Conservation (phyloP, 1,139 yeast genomes). For the Taphrina confusa region DNA sequence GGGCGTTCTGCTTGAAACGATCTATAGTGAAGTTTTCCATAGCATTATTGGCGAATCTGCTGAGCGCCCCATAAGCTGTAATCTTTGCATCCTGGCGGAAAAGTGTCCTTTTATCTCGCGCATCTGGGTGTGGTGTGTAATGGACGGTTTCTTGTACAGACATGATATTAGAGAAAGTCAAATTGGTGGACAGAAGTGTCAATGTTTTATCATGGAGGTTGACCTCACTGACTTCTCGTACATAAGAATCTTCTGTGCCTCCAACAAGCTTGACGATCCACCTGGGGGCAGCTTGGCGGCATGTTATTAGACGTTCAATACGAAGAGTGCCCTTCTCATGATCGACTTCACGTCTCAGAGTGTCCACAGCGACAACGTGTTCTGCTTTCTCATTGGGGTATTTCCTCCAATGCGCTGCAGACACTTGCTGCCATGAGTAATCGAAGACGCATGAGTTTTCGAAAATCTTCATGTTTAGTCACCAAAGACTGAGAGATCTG, state of each 20-base stretch:
- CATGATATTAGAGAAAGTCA: conserved; percentile 75
- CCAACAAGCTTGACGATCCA: conserved; percentile 81
- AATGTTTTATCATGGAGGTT: conserved; percentile 66
- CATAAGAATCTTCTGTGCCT: conserved; percentile 70
- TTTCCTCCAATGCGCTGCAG: conserved; percentile 95
- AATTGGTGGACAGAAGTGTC: conserved; percentile 77
- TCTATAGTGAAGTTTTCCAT: conserved; percentile 91
- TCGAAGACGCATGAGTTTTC: conserved; percentile 60
- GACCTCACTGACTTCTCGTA: conserved; percentile 85
- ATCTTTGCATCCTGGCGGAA: conserved; percentile 85
- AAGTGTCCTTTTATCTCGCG: conserved; percentile 56
- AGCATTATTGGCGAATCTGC: conserved; percentile 65
- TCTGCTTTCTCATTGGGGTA: conserved; percentile 90
- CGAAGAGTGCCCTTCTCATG: conserved; percentile 59
- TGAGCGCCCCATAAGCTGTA: conserved; percentile 75
- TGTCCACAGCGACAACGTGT: conserved; percentile 95
- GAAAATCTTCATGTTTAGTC: conserved; percentile 75
- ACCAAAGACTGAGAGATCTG: too few species aligned
- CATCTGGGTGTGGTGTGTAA: conserved; percentile 65
- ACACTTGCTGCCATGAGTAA: conserved; percentile 84
- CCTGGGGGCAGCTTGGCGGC: conserved; percentile 80
- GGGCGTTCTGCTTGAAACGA: conserved; percentile 84
- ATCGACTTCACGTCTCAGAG: conserved; percentile 69
- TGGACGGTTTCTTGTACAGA: conserved; percentile 82
- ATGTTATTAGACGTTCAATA: conserved; percentile 85